Evolutionary conservation across 2,329 filamentous ascomycete species (phyloP), one percentile per base, ranked within the genome.

Genomic region (Dryadomyces quercivorus): DNA sequence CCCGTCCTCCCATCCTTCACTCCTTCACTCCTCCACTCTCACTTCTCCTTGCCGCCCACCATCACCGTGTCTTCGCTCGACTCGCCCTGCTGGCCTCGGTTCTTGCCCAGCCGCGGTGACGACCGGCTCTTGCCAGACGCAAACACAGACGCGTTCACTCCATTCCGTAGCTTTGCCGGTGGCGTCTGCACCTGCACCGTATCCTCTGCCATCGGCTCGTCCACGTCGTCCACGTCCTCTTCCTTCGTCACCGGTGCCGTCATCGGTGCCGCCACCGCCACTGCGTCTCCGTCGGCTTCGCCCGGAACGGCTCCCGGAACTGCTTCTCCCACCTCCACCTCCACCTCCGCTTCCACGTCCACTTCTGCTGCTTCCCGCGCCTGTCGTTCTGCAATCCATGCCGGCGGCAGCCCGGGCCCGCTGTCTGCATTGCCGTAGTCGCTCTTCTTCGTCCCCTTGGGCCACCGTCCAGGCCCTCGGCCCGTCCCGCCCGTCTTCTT

Each of bases 391-490:
- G 62, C 63, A 12, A 72, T 26, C 79, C 79, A 82, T 0, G 72
- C 73, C 2, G 81, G 81, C 1, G 81, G 81, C 18, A 84, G 67
- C 2, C 81, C 81, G 2, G 81, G 81, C 1, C 81, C 81, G 60
- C 81, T 84, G 38, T 80, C 78, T 0, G 81, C 81, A 58, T 84
- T 84, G 0, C 81, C 81, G 55, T 85, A 85, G 61, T 85, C 81
- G 43, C 77, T 77, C 64, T 85, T 85, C 66, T 83, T 85, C 0
- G 81, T 84, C 5, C 81, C 81, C 63, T 84, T 85, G 0, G 81
- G 81, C 80, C 80, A 85, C 45, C 81, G 74, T 0, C 81, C 81
- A 1, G 81, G 81, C 0, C 81, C 81, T 52, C 81, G 75, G 2
- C 81, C 81, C 1, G 81, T 85, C 4, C 81, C 81, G 2, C 81